These are phyloP conservation scores for Ophiostoma ips DNA, from an alignment of 2,329 filamentous ascomycete species.

Conservation along the genomic window DNA sequence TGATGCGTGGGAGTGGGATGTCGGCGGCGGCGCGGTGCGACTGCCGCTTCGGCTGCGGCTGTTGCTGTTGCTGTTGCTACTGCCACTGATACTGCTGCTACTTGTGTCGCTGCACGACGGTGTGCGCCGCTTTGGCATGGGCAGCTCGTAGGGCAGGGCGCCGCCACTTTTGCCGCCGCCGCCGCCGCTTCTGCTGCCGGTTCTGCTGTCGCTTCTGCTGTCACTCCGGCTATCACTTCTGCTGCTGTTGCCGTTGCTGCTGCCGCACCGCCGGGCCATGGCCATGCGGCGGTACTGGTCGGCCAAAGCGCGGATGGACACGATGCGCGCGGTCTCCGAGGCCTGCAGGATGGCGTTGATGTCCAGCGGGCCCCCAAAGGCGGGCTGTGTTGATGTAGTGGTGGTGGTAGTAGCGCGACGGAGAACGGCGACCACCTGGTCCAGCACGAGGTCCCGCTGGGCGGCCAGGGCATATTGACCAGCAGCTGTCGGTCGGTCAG, in stretches of 20 bases:
- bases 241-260: no score
- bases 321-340: constrained; percentile 22
- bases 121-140: constrained; percentile 11
- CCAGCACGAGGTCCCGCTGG: constrained; percentile 18
- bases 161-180: no score
- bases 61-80: no score
- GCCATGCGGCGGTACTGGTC: constrained; percentile 25
- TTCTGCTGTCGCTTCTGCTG: no score
- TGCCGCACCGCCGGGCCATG: no score
- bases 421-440: constrained; percentile 19
- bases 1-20: no score
- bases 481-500: constrained; percentile 23
- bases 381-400: no score
- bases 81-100: neutral
- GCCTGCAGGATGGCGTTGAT: constrained; percentile 21
- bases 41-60: no score
- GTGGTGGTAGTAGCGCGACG: constrained; percentile 11
- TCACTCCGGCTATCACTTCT: no score
- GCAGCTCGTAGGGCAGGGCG: constrained; percentile 18
- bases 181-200: no score
- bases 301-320: constrained; percentile 20
- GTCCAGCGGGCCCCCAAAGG: constrained; percentile 20
- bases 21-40: neutral
- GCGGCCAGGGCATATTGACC: constrained; percentile 19
- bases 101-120: neutral